phyloP scores from a whole-genome alignment of 495 filamentous ascomycete genomes.

The Paragyromitra xinjiangensis region DNA sequence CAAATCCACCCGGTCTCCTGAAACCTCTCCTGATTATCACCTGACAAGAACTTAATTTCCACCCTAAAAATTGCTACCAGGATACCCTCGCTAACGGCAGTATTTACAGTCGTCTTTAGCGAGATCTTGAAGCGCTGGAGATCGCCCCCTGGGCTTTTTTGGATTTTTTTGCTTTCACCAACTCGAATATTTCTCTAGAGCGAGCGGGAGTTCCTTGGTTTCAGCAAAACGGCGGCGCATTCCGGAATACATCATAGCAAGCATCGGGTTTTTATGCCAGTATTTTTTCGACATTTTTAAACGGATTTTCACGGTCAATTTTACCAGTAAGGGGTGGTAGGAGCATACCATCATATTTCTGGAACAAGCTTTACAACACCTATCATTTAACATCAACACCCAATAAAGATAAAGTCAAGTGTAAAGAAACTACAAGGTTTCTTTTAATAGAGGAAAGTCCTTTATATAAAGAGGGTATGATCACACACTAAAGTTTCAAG shows the following conservation, averaged over 20 bases:
- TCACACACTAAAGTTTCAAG: no score
- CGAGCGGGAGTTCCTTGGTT: background rate
- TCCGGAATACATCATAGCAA: background rate
- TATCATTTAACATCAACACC: background rate
- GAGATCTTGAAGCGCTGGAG: background rate
- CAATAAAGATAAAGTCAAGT: background rate
- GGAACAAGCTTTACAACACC: background rate
- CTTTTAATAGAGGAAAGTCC: no score
- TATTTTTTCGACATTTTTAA: background rate
- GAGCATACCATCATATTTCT: background rate
- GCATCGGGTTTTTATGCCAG: background rate
- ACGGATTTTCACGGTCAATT: background rate
- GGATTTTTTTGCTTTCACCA: background rate
- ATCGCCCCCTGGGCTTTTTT: background rate
- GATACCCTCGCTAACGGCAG: background rate
- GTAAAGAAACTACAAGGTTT: background rate
- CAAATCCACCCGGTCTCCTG: background rate
- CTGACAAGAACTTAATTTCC: background rate
- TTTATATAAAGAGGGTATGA: no score
- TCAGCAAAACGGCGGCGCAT: constrained; percentile 1
- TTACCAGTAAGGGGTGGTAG: background rate
- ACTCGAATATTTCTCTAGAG: background rate
- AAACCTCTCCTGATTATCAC: background rate
- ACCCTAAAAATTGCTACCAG: background rate
- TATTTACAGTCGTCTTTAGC: background rate